Evolutionary conservation across 208 protist species (phyloP).

Genomic region (Balamuthia mandrillaris): DNA sequence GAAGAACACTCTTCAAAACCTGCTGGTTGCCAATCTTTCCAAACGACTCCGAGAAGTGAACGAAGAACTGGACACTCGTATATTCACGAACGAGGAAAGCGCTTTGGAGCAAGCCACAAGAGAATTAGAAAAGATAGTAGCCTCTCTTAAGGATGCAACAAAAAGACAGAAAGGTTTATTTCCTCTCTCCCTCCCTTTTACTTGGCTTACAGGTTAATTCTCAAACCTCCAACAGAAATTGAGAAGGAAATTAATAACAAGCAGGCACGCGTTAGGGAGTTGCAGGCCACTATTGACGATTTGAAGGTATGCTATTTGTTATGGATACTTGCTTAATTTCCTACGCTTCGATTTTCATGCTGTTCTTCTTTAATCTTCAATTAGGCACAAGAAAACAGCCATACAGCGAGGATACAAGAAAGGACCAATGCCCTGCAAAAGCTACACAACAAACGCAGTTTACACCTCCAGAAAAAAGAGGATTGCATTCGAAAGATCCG

Average conservation of each 20-base stretch:
- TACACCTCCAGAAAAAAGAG: constrained; percentile 70
- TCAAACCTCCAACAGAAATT: not conserved
- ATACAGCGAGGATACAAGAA: not conserved
- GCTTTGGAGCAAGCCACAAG: not conserved
- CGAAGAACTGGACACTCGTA: not conserved
- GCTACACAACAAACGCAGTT: constrained; percentile 51
- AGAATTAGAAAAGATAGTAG: not conserved
- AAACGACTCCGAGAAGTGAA: not conserved
- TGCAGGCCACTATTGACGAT: constrained; percentile 9
- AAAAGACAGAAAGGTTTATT: constrained; percentile 1
- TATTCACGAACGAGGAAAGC: not conserved
- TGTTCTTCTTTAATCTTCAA: not conserved
- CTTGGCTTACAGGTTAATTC: not conserved
- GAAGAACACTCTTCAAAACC: not conserved
- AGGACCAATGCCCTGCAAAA: constrained; percentile 45
- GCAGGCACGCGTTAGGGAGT: not conserved
- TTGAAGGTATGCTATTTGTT: not conserved
- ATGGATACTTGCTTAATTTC: not conserved
- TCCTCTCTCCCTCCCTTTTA: not conserved
- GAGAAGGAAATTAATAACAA: not conserved
- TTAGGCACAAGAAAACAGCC: not conserved
- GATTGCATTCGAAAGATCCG: constrained; percentile 84
- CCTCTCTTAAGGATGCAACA: not conserved
- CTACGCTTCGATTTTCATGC: not conserved
- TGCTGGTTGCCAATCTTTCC: not conserved